Percentiles rank a stretch among this genome's conserved stretches.
Conservation (phyloP, 192 early-diverging fungal species). For the Phlyctochytrium bullatum region DNA sequence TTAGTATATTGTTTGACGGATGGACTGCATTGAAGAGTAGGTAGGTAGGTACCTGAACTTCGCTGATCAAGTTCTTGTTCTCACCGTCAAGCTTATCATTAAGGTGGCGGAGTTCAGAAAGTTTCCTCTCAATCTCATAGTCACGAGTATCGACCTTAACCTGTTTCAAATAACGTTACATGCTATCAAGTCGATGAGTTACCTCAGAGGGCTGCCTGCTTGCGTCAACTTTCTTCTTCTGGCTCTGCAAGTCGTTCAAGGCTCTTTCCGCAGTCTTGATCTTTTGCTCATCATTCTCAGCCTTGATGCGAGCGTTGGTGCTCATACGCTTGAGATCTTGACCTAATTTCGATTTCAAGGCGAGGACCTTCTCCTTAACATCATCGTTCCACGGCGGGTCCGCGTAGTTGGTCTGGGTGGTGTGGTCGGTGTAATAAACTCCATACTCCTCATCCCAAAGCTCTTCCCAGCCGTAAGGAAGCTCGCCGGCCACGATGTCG, state of each 20-base stretch:
- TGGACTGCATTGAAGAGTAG: background rate
- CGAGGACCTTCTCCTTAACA: constrained; percentile 16
- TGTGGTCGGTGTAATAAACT: constrained; percentile 34
- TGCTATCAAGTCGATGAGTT: too few relatives aligned
- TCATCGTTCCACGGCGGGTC: constrained; percentile 32
- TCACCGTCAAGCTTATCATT: constrained; percentile 18
- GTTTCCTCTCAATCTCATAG: constrained; percentile 5
- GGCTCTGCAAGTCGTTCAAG: constrained; percentile 13
- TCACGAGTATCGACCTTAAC: background rate
- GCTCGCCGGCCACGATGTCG: constrained; percentile 39
- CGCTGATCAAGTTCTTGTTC: background rate
- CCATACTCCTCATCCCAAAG: constrained; percentile 23
- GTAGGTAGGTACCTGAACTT: background rate
- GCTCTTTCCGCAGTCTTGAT: constrained; percentile 17
- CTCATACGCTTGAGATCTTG: background rate
- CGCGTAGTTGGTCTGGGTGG: constrained; percentile 31
- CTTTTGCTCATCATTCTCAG: constrained; percentile 2
- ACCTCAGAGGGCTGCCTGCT: background rate
- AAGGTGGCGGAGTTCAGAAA: background rate
- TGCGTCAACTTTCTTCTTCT: constrained; percentile 13
- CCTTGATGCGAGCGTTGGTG: background rate
- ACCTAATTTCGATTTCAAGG: constrained; percentile 11
- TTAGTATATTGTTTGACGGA: background rate
- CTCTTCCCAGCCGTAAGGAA: constrained; percentile 41
- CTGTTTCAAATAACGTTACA: background rate